phyloP scores from a whole-genome alignment of 148 eudicot genomes.

The Chenopodium quinoa region DNA sequence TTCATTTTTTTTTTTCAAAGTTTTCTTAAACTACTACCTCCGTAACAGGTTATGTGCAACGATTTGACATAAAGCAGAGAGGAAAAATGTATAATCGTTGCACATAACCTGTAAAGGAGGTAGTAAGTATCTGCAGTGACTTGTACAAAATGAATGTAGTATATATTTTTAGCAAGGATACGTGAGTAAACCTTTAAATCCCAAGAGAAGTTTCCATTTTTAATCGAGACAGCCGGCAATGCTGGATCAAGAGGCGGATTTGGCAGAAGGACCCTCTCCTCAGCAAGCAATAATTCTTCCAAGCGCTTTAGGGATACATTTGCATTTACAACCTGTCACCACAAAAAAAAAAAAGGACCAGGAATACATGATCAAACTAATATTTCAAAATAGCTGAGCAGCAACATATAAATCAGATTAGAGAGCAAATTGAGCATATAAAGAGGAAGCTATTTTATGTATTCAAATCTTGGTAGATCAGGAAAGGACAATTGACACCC shows the following conservation, averaged over 20 bases:
- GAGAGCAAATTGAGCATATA: background rate
- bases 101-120: no score
- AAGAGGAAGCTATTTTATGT: no score
- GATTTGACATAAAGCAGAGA: no score
- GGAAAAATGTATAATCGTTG: no score
- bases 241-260: conserved; percentile 81
- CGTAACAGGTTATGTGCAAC: no score
- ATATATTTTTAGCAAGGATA: background rate
- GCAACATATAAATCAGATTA: background rate
- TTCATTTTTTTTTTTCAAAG: no score
- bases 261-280: conserved; percentile 79
- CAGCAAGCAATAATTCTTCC: conserved; percentile 88
- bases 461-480: no score
- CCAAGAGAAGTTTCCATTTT: conserved; percentile 84
- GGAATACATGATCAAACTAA: background rate
- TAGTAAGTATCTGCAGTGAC: no score
- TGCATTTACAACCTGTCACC: conserved; percentile 78
- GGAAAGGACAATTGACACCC: no score
- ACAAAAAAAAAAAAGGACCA: background rate
- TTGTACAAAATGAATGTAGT: no score
- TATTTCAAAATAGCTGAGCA: background rate
- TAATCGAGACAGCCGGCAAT: conserved; percentile 74
- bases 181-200: conserved; percentile 66
- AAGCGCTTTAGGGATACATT: conserved; percentile 90
- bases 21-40: no score